A percentile compares a stretch with the other conserved stretches of the same genome.
These are phyloP conservation scores for Eucalyptus albens DNA, from an alignment of 345 rosid species.

Conservation along the genomic window DNA sequence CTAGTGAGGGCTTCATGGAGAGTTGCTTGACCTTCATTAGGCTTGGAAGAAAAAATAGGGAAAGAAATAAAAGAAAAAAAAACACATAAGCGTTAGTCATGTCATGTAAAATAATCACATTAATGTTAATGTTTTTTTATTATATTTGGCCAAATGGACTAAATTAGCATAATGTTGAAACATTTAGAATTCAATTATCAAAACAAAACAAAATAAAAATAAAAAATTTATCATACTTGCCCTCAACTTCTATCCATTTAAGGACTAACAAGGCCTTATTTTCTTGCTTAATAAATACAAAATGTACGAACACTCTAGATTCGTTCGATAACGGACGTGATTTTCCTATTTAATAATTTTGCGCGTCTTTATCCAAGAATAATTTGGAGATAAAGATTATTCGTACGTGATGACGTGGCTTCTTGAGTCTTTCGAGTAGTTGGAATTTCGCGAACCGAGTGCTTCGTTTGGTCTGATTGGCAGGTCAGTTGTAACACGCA, in stretches of 20 bases:
- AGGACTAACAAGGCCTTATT: neutral
- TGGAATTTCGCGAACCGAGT: neutral
- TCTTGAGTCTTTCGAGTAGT: neutral
- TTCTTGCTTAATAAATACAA: neutral
- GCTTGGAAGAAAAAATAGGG: too few species aligned
- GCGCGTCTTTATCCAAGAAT: neutral
- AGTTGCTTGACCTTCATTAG: too few species aligned
- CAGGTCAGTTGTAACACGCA: neutral
- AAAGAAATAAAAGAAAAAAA: too few species aligned
- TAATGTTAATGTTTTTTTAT: too few species aligned
- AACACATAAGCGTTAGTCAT: accelerated
- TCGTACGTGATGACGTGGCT: neutral
- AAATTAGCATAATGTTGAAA: accelerated
- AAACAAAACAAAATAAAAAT: too few species aligned
- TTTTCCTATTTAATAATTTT: neutral
- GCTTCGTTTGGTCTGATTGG: neutral
- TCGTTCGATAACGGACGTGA: neutral
- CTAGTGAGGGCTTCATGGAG: too few species aligned
- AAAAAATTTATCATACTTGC: accelerated
- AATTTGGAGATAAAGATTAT: neutral
- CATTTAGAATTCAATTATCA: too few species aligned
- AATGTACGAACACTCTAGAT: neutral
- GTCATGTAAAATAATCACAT: accelerated
- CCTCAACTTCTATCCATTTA: too few species aligned
- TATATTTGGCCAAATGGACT: too few species aligned